Evolutionary conservation across 148 eudicot species (phyloP), one percentile per base, ranked within the genome.

Genomic region (Rhododendron henanense): DNA sequence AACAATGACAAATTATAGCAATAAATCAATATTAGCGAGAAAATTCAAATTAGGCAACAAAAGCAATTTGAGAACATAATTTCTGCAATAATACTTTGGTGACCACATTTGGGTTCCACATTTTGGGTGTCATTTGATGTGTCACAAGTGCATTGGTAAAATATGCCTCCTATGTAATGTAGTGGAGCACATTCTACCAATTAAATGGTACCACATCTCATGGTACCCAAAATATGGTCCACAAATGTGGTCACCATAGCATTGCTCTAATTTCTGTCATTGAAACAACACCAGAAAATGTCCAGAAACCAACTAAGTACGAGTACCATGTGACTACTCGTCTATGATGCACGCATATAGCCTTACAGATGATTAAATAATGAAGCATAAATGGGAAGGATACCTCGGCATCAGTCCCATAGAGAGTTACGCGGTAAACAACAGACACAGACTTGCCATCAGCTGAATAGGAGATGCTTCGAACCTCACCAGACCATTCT

Each of bases 401-500:
- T 80, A 80, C 83, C 83, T 80, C 83, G 16, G 83, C 83, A 80
- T 80, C 83, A 80, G 65, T 80, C 65, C 83, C 83, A 80, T 80
- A 80, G 41, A 80, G 83, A 15, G 83, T 80, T 51, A 80, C 98
- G 31, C 99, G 98, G 86, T 96, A 96, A 85, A 95, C 93, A 88
- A 94, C 96, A 84, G 99, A 89, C 44, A 96, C 98, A 41, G 91
- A 87, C 84, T 94, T 92, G 48, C 95, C 98, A 91, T 94, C 98
- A 85, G 96, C 88, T 69, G 99, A 94, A 83, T 96, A 92, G 41
- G 89, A 90, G 85, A 96, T 88, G 84, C 88, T 93, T 10, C 98
- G 93, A 63, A 93, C 98, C 87, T 96, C 99, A 5, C 99, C 99
- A 83, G 96, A 94, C 99, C 99, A 96, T 88, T 96, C 99, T 96